Percentiles rank a stretch among this genome's conserved stretches.
phyloP scores from a whole-genome alignment of 306 rosid species.

The Castanopsis chinensis region DNA sequence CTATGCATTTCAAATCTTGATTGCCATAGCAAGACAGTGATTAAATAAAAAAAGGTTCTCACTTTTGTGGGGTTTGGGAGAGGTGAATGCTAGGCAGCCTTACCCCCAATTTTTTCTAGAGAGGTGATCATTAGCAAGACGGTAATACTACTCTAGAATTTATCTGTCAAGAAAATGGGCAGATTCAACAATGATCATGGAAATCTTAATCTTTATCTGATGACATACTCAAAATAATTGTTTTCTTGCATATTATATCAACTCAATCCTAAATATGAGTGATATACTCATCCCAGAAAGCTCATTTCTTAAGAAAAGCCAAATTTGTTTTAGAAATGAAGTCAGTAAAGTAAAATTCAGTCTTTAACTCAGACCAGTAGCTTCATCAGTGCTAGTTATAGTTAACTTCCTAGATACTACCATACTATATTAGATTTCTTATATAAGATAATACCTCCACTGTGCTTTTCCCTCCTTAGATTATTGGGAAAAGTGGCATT shows the following conservation, averaged over 20 bases:
- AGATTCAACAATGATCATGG: background rate
- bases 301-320: background rate
- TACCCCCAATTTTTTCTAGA: too few species aligned
- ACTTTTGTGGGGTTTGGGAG: too few species aligned
- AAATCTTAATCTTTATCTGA: background rate
- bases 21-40: background rate
- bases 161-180: background rate
- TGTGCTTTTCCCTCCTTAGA: constrained; percentile 30
- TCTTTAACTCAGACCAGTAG: background rate
- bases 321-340: background rate
- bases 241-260: background rate
- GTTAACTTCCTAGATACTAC: background rate
- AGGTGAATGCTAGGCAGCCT: too few species aligned
- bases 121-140: background rate
- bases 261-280: background rate
- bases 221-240: background rate
- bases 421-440: background rate
- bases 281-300: background rate
- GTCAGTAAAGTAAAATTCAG: background rate
- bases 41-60: too few species aligned
- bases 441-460: background rate
- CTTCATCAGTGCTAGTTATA: background rate
- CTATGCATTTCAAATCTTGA: background rate
- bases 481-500: constrained; percentile 81
- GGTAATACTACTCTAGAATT: background rate